phyloP scores from a whole-genome alignment of 202 grass and related monocot species.

The Zizania palustris region DNA sequence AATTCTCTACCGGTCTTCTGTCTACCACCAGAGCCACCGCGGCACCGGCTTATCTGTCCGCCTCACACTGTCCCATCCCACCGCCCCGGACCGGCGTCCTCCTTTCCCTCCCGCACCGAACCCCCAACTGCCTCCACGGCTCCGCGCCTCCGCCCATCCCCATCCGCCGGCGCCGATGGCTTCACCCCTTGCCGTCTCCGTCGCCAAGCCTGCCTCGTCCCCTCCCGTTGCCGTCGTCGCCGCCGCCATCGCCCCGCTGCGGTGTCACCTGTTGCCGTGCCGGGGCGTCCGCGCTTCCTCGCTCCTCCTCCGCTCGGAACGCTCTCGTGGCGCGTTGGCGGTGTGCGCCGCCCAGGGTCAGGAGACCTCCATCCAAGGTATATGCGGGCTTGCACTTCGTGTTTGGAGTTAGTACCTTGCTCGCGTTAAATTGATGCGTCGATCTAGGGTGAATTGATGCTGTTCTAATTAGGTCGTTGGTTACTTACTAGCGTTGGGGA shows the following conservation, averaged over 20 bases:
- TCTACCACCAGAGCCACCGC: too few species aligned
- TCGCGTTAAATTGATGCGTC: not conserved
- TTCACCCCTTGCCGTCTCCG: not conserved
- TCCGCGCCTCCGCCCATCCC: not conserved
- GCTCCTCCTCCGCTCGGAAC: conserved; percentile 8
- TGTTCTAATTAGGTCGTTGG: conserved; percentile 22
- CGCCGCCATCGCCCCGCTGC: conserved; percentile 3
- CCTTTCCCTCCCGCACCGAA: not conserved
- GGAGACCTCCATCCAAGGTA: conserved; percentile 65
- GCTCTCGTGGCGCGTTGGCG: conserved; percentile 40
- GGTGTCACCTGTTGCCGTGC: not conserved
- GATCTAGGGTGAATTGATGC: conserved; percentile 35
- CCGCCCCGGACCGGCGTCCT: not conserved
- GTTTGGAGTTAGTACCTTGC: not conserved
- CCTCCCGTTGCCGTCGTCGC: not conserved
- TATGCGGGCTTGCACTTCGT: not conserved
- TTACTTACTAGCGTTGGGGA: not conserved
- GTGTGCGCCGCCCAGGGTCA: conserved; percentile 57
- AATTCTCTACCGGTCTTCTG: too few species aligned
- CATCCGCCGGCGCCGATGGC: conserved; percentile 27
- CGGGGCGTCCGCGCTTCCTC: not conserved
- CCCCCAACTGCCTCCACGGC: not conserved
- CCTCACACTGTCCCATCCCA: not conserved
- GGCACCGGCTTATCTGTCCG: conserved; percentile 34
- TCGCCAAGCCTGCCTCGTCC: not conserved